Evolutionary conservation across 116 monocot species (phyloP).

Genomic region (Trichopus zeylanicus): DNA sequence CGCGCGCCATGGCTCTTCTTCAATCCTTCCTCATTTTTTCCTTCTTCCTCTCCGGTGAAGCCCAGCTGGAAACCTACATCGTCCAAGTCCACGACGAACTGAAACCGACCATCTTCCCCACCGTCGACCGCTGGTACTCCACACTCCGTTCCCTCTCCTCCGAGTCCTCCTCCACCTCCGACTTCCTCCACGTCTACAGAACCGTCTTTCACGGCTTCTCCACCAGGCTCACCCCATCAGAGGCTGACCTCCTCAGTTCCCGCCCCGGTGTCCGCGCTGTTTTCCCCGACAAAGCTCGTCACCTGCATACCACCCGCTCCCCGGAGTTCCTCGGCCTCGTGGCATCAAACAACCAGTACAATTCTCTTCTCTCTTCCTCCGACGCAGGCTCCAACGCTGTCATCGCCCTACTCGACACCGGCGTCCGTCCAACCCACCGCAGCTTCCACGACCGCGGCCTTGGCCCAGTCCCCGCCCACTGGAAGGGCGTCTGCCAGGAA

Average conservation of each 20-base stretch:
- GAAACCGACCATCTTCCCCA: slow-evolving; percentile 19
- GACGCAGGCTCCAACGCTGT: slow-evolving; percentile 5
- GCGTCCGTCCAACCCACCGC: slow-evolving; percentile 19
- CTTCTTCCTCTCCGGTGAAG: no score
- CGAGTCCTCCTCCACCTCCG: neutral
- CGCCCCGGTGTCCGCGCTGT: slow-evolving; percentile 20
- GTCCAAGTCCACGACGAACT: slow-evolving; percentile 15
- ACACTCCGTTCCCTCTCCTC: slow-evolving; percentile 32
- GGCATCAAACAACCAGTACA: neutral
- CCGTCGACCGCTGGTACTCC: slow-evolving; percentile 22
- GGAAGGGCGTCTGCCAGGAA: slow-evolving; percentile 22
- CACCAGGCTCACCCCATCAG: slow-evolving; percentile 10
- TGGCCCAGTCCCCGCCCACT: slow-evolving; percentile 8
- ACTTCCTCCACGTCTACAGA: slow-evolving; percentile 22
- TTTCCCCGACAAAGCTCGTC: slow-evolving; percentile 16
- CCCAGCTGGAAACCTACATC: slow-evolving; percentile 17
- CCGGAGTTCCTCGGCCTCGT: slow-evolving; percentile 27
- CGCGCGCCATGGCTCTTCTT: no score
- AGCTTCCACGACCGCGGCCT: slow-evolving; percentile 18
- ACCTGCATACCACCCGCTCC: slow-evolving; percentile 33
- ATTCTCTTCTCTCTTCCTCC: slow-evolving; percentile 8
- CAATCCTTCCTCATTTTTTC: no score
- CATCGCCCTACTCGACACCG: slow-evolving; percentile 24
- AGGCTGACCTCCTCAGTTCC: slow-evolving; percentile 10
- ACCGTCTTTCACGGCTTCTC: slow-evolving; percentile 36